A percentile compares a stretch with the other conserved stretches of the same genome.
phyloP scores from a whole-genome alignment of 2,329 filamentous ascomycete genomes.

The Calonectria pseudoturangicola region DNA sequence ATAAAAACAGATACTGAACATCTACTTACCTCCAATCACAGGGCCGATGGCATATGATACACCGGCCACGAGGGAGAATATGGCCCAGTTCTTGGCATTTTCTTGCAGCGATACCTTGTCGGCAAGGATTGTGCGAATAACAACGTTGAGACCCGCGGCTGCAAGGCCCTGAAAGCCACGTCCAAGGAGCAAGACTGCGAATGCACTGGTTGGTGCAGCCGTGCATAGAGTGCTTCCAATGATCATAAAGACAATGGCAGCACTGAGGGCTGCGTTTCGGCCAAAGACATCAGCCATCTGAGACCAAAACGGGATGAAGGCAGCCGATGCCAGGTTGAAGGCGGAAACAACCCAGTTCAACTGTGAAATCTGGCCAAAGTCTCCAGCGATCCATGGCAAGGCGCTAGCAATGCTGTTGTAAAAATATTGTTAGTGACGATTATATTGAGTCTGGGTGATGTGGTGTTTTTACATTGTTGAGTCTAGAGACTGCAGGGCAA shows the following conservation, averaged over 20 bases:
- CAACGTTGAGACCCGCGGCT: slow-evolving; percentile 76
- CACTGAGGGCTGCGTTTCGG: slow-evolving; percentile 74
- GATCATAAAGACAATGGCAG: slow-evolving; percentile 73
- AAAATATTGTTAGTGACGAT: slow-evolving; percentile 29
- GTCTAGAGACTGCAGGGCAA: slow-evolving; percentile 77
- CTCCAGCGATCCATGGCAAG: slow-evolving; percentile 74
- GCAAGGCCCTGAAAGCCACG: slow-evolving; percentile 78
- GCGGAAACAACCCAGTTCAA: slow-evolving; percentile 82
- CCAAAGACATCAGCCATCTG: slow-evolving; percentile 80
- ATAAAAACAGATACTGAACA: background rate
- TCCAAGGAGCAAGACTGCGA: slow-evolving; percentile 77
- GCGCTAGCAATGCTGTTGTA: slow-evolving; percentile 59
- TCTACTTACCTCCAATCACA: slow-evolving; percentile 70
- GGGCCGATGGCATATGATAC: slow-evolving; percentile 77
- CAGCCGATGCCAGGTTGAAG: slow-evolving; percentile 80
- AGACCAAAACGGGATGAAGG: slow-evolving; percentile 80
- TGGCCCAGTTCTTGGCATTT: slow-evolving; percentile 77
- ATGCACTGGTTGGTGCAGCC: slow-evolving; percentile 71
- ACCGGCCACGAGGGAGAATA: slow-evolving; percentile 77
- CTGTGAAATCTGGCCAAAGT: slow-evolving; percentile 76
- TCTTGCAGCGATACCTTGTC: slow-evolving; percentile 78
- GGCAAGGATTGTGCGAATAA: slow-evolving; percentile 77
- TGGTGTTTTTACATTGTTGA: slow-evolving; percentile 71
- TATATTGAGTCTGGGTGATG: background rate
- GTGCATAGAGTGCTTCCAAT: slow-evolving; percentile 78